Conservation (phyloP, 345 rosid genomes). For the Cardiospermum halicacabum region DNA sequence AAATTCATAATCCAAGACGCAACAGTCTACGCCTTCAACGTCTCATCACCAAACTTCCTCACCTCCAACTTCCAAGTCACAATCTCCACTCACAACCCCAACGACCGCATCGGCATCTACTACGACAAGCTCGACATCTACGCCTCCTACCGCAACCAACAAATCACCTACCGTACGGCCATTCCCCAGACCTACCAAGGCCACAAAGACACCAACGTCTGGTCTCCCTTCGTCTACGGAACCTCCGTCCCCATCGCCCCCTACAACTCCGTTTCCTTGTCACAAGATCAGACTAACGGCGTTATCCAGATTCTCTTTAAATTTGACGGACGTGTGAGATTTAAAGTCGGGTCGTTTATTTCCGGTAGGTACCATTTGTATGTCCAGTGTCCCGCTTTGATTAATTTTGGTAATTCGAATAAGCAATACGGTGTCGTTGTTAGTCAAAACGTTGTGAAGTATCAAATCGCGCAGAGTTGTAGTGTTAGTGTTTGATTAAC, state of each 20-base stretch:
- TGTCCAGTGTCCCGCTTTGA: conserved; percentile 54
- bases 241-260: conserved; percentile 74
- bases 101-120: conserved; percentile 74
- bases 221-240: conserved; percentile 83
- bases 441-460: conserved; percentile 70
- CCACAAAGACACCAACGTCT: conserved; percentile 52
- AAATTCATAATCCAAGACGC: conserved; percentile 81
- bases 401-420: conserved; percentile 56
- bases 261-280: conserved; percentile 42
- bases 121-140: conserved; percentile 72
- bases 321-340: conserved; percentile 81
- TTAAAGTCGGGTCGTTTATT: conserved; percentile 64
- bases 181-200: conserved; percentile 56
- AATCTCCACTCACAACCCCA: conserved; percentile 72
- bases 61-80: conserved; percentile 80
- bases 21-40: conserved; percentile 84
- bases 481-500: conserved; percentile 54
- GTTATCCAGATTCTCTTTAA: conserved; percentile 41
- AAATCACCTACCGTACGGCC: conserved; percentile 57
- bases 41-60: conserved; percentile 60
- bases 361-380: conserved; percentile 61
- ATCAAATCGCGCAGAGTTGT: conserved; percentile 45
- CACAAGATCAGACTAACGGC: conserved; percentile 53
- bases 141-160: conserved; percentile 70
- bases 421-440: conserved; percentile 41